Evolutionary conservation across 2,329 filamentous ascomycete genomes (phyloP), one percentile per base, ranked within the genome.

Genomic region (Fusarium brevicatenulatum): DNA sequence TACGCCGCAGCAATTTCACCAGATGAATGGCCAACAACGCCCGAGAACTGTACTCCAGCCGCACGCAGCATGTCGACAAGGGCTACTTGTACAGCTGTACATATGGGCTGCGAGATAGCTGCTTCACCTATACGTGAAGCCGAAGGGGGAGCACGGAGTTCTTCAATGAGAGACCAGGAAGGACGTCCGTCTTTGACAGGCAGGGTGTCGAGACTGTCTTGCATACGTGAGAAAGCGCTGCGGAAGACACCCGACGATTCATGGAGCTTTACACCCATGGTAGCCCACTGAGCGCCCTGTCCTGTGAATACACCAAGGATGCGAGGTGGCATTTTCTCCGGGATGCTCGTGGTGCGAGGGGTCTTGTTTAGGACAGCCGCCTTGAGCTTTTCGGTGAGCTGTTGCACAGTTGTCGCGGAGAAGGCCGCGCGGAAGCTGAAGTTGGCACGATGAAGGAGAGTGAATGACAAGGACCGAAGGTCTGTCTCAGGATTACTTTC

Each of bases 301-400:
- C 58, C 58, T 5, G 58, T 61, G 13, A 54, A 61, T 1, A 61
- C 25, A 28, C 52, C 52, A n/a, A 55, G 37, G 5, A 55, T 55
- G 3, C 19, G 36, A 1, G 52, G 52, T 2, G 32, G 49, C 23
- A 37, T 53, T 7, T n/a, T 28, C 15, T 40, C 52, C 4, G 19
- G 9, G 52, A 53, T 28, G 23, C 12, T 37, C 2, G 21, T 19
- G 36, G 19, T 39, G 25, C 52, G 52, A 12, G 52, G 19, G 52
- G 8, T 77, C 66, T n/a, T 74, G 52, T 3, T 76, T 19, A 40
- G 32, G 18, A 53, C 49, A 28, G 49, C 25, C 11, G 37, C 2
- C 30, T 19, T 55, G 25, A 42, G 52, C 28, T 18, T 40, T 25
- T 54, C 36, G 16, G 10, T 13, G 32, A 39, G 36, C 36, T 40